Evolutionary conservation across 805 yeast genomes (phyloP), one percentile per base, ranked within the genome.

Genomic region (Suhomyces emberorum): DNA sequence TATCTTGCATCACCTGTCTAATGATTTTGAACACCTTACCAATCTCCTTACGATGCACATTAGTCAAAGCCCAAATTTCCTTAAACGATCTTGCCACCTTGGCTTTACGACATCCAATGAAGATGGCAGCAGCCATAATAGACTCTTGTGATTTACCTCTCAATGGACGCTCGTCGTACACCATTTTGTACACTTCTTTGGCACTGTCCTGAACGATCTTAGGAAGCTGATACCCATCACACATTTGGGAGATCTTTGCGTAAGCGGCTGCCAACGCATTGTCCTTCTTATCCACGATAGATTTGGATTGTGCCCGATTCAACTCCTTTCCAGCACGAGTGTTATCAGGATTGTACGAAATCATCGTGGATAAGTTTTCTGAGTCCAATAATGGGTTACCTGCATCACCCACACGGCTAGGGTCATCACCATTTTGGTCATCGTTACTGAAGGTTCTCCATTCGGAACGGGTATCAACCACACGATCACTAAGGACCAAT

Each of bases 361-460:
- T 93, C 70, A 89, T 81, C 4, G 98, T 91, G 11, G 95, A 87
- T 38, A 91, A 78, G 60, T 89, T 95, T 50, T 85, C 91, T 15
- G 95, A 84, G 54, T 89, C 97, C 48, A 93, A 72, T 37, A 89
- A 68, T 7, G 97, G 96, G 57, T 89, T 89, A 12, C 88, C 81
- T 4, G 97, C 97, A 57, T 89, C 97, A 61, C 98, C 98, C 45
- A 91, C 98, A 85, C 98, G 98, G 47, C 93, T 82, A 4, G 98
- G 98, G 59, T 91, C 98, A 61, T 88, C 97, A 51, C 95, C 95
- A 50, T 91, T 93, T 60, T 91, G 98, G 61, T 91, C 98, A 59
- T 91, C 98, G 57, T 93, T 93, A 41, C 95, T 83, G 60, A 91
- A 91, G 2, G 98, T 93, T 70, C 98, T 85, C 98, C 98, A 91